phyloP scores from a whole-genome alignment of 192 early-diverging fungal genomes.

The Backusella tuberculispora region DNA sequence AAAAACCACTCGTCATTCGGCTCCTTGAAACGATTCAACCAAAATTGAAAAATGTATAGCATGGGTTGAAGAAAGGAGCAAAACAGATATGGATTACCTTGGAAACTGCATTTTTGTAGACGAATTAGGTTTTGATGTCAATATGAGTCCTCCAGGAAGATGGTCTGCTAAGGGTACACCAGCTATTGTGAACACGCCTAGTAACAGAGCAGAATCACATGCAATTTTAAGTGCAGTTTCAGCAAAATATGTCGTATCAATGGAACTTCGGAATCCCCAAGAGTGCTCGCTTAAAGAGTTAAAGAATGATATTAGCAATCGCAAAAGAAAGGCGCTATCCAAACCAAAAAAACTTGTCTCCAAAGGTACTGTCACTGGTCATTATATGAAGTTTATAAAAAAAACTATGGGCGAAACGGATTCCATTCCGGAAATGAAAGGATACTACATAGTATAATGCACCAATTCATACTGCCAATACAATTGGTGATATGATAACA shows the following conservation, averaged over 20 bases:
- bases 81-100: constrained; percentile 18
- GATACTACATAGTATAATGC: too few species aligned
- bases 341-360: neutral
- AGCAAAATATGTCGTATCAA: constrained; percentile 6
- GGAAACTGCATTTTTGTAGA: constrained; percentile 24
- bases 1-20: neutral
- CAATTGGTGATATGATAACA: too few species aligned
- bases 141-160: neutral
- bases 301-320: constrained; percentile 7
- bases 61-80: neutral
- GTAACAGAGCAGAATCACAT: neutral
- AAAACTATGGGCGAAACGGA: constrained; percentile 9
- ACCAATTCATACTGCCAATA: too few species aligned
- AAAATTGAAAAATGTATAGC: constrained; percentile 14
- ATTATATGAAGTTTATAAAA: neutral
- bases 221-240: constrained; percentile 21
- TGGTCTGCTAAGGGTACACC: constrained; percentile 14
- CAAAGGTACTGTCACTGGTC: neutral
- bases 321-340: neutral
- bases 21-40: neutral
- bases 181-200: neutral
- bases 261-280: neutral
- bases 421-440: neutral
- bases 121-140: constrained; percentile 8
- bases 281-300: neutral